Base-by-base conservation (phyloP, 352 stramenopile species). In the Saprolegnia parasitica region DNA sequence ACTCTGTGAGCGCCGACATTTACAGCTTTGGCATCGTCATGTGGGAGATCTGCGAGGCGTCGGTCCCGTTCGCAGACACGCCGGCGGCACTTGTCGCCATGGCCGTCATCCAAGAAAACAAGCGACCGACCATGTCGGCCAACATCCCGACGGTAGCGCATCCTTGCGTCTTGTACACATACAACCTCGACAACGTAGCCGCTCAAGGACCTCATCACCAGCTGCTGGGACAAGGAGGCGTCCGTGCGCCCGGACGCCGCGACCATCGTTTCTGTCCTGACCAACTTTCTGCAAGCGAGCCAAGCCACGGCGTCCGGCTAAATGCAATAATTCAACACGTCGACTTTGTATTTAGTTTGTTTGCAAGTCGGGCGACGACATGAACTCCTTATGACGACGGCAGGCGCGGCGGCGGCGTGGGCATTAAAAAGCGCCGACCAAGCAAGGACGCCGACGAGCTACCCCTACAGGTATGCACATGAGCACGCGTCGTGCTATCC, bases 11-110 rank as follows among this genome's bases (percentile, higher is more conserved):
- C 24, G 83, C 82, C 0, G 82, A 93, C 37, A 80, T 93, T 57
- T 91, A 93, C 80, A 91, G 85, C 71, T 89, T 91, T 73, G 85
- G 78, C 0, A 71, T 91, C 57, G 86, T 93, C 47, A 74, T 91
- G 73, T 93, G 85, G 83, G 85, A 93, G 66, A 91, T 93, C 24
- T 91, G 85, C 45, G 85, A 91, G 57, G 68, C 55, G 0, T 57
- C 81, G 1, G 76, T 83, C 1, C 85, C 85, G 11, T 93, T 91
- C 63, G 80, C 77, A 1, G 80, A 84, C 55, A 32, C 91, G 15
- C 52, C 78, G 0, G 83, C 81, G 4, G 74, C 74, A 21, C 75
- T 84, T 45, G 77, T 93, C 0, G 79, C 83, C 4, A 81, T 91
- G 16, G 77, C 80, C 13, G 85, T 93, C 5, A 76, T 90, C 15